phyloP scores from a whole-genome alignment of 1,284 basidiomycete genomes.

The Moesziomyces globuligerus region DNA sequence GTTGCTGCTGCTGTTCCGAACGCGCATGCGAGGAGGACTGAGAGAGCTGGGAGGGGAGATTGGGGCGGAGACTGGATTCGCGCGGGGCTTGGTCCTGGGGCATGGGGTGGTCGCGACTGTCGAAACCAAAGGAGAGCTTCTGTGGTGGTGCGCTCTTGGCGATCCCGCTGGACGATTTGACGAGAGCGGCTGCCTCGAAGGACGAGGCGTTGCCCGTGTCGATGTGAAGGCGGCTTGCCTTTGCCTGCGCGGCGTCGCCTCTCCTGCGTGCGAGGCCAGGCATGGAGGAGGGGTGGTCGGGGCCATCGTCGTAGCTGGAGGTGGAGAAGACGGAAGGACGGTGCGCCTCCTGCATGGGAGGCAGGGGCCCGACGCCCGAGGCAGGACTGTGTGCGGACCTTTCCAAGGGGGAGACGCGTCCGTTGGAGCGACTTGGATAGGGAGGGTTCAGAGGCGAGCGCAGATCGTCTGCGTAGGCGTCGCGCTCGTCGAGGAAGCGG shows the following conservation, averaged over 20 bases:
- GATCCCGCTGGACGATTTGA: constrained; percentile 16
- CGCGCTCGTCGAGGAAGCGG: constrained; percentile 40
- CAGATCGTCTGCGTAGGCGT: constrained; percentile 29
- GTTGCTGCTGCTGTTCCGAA: constrained; percentile 23
- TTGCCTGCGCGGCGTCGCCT: constrained; percentile 60
- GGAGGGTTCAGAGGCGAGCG: constrained; percentile 34
- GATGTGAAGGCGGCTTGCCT: constrained; percentile 59
- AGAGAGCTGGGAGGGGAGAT: constrained; percentile 10
- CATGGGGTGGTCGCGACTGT: constrained; percentile 30
- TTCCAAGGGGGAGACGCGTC: constrained; percentile 28
- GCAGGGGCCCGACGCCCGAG: constrained; percentile 25
- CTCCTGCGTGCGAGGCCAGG: constrained; percentile 57
- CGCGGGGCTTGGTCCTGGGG: constrained; percentile 30
- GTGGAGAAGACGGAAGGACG: constrained; percentile 38
- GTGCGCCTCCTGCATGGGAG: constrained; percentile 39
- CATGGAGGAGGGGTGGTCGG: constrained; percentile 32
- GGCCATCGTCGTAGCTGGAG: constrained; percentile 33
- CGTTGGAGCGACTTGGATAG: constrained; percentile 31
- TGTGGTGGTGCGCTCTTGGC: constrained; percentile 63
- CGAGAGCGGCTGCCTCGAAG: constrained; percentile 13
- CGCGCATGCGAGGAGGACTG: constrained; percentile 15
- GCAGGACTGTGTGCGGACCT: constrained; percentile 32
- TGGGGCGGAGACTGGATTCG: constrained; percentile 14
- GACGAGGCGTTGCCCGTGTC: constrained; percentile 37
- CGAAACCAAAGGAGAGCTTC: constrained; percentile 54